Percentiles rank a stretch among this genome's conserved stretches.
phyloP scores from a whole-genome alignment of 1,284 basidiomycete species.

The Ceratobasidium sp. region DNA sequence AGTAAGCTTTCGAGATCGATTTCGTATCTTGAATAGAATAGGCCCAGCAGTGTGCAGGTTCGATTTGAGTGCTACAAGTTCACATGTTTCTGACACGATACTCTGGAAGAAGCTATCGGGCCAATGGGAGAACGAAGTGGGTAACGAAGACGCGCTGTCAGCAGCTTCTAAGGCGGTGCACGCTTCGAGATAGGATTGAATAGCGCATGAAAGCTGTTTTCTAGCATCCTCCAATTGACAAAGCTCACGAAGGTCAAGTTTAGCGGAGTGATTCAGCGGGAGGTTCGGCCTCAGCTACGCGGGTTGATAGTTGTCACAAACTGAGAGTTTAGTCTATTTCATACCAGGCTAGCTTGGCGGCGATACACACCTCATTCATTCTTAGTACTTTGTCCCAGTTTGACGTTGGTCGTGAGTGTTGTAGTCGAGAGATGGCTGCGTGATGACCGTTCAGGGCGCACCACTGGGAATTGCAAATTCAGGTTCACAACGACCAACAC shows the following conservation, averaged over 20 bases:
- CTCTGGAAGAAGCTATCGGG: background rate
- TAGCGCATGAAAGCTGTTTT: background rate
- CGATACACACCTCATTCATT: background rate
- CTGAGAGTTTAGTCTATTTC: background rate
- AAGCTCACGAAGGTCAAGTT: background rate
- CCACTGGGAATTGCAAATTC: no score
- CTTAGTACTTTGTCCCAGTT: no score
- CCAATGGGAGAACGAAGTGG: background rate
- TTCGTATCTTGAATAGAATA: background rate
- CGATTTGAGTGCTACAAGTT: background rate
- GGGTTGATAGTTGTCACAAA: background rate
- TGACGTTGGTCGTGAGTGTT: no score
- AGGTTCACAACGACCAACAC: no score
- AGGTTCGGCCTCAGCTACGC: background rate
- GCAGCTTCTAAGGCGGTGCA: background rate
- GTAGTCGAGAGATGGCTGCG: no score
- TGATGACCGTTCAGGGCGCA: no score
- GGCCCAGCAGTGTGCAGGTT: background rate
- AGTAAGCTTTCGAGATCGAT: background rate
- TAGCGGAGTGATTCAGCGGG: no score
- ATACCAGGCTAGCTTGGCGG: background rate
- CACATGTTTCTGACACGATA: background rate
- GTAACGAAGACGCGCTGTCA: background rate
- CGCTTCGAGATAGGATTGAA: background rate
- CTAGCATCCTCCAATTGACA: background rate